phyloP scores from a whole-genome alignment of 2,329 filamentous ascomycete species.

The Monascus ruber region DNA sequence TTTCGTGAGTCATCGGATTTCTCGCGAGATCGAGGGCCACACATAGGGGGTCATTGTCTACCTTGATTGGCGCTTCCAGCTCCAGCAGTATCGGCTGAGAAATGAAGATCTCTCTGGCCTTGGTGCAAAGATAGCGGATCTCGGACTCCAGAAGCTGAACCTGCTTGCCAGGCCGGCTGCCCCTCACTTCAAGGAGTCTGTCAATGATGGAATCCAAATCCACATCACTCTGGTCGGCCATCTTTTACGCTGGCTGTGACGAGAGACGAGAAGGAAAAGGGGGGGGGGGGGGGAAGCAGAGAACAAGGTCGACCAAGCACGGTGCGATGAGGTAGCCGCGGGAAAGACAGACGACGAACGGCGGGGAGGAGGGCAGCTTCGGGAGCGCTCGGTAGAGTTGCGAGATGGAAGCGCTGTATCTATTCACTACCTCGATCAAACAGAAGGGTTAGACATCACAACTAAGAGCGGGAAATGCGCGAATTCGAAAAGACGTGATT shows the following conservation, averaged over 20 bases:
- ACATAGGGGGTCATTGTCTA: conserved; percentile 28
- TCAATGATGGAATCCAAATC: conserved; percentile 99
- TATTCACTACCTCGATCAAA: conserved; percentile 17
- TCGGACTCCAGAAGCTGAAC: conserved; percentile 93
- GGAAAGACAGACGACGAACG: conserved; percentile 15
- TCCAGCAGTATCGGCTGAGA: conserved; percentile 96
- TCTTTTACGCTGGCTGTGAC: conserved; percentile 36
- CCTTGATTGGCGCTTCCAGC: conserved; percentile 98
- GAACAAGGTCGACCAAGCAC: conserved; percentile 4
- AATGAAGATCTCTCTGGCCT: conserved; percentile 98
- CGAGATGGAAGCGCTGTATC: conserved; percentile 20
- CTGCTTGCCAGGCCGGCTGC: conserved; percentile 95
- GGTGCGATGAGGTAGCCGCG: too few species aligned
- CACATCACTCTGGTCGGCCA: conserved; percentile 77
- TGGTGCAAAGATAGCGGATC: conserved; percentile 95
- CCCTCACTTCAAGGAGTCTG: conserved; percentile 90
- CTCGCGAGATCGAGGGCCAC: not conserved
- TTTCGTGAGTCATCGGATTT: conserved; percentile 6
- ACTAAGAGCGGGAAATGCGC: too few species aligned
- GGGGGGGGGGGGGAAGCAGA: conserved; percentile 10
- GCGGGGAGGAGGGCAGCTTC: conserved; percentile 18
- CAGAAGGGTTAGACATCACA: conserved; percentile 6
- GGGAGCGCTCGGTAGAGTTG: conserved; percentile 17
- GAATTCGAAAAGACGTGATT: too few species aligned
- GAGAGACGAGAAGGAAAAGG: conserved; percentile 15